phyloP scores from a whole-genome alignment of 1,139 yeast species.

The Saccharomycopsis crataegensis region DNA sequence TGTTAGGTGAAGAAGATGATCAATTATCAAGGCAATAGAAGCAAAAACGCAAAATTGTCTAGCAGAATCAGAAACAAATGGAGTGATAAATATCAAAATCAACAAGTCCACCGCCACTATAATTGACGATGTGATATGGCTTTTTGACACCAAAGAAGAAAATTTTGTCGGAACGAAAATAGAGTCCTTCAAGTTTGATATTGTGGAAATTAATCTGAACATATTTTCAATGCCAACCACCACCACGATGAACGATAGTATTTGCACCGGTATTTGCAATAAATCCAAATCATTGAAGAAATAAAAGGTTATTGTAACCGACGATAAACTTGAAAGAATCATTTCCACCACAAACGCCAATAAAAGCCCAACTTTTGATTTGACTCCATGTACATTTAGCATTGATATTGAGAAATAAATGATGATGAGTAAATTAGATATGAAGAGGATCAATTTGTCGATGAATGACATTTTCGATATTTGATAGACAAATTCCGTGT shows the following conservation, averaged over 20 bases:
- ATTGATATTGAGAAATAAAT: constrained; percentile 40
- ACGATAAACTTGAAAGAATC: constrained; percentile 38
- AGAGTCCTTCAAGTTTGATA: constrained; percentile 36
- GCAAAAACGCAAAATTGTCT: constrained; percentile 36
- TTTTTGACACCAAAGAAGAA: constrained; percentile 29
- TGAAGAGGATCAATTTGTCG: constrained; percentile 26
- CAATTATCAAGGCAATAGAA: constrained; percentile 40
- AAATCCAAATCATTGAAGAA: constrained; percentile 29
- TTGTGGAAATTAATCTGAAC: constrained; percentile 35
- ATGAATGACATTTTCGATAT: constrained; percentile 21
- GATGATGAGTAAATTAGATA: constrained; percentile 29
- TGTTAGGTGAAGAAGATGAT: constrained; percentile 53
- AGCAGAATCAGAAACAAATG: constrained; percentile 28
- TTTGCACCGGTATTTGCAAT: constrained; percentile 32
- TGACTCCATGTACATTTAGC: constrained; percentile 45
- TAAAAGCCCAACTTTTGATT: constrained; percentile 53
- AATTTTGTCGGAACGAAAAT: constrained; percentile 23
- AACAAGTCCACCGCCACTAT: constrained; percentile 24
- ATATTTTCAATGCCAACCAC: constrained; percentile 39
- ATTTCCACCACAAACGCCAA: constrained; percentile 54
- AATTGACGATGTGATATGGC: constrained; percentile 31
- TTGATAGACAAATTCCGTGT: constrained; percentile 15
- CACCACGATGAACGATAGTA: constrained; percentile 35
- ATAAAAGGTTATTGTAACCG: constrained; percentile 44
- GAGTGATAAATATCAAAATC: constrained; percentile 25